Percentiles rank a stretch among this genome's conserved stretches.
Conservation (phyloP, 139 green algal species). For the Pseudopediastrum boryanum region DNA sequence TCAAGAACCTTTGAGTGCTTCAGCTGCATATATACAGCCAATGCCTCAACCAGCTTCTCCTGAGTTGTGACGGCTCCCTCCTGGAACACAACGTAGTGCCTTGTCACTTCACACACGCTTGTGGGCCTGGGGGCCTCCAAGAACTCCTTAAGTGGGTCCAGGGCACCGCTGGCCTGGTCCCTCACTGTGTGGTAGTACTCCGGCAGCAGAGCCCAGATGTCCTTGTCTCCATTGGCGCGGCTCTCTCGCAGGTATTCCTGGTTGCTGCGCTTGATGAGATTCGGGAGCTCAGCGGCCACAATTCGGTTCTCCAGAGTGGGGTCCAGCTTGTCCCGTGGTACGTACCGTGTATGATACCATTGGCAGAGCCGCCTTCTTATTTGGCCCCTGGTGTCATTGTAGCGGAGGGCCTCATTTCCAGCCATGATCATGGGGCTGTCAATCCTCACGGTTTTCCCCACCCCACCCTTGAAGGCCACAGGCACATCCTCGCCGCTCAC, state of each 20-base stretch:
- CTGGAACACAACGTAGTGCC: neutral
- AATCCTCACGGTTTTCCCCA: neutral
- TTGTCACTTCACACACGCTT: neutral
- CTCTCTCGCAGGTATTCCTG: neutral
- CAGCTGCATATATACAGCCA: too few species aligned
- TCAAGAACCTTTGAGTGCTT: neutral
- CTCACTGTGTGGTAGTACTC: neutral
- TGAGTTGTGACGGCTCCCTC: neutral
- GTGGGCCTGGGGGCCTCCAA: neutral
- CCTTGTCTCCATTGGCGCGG: neutral
- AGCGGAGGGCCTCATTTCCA: slow-evolving; percentile 17
- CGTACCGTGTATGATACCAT: neutral
- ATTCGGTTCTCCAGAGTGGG: slow-evolving; percentile 2
- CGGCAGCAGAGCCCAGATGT: neutral
- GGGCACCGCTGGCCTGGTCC: neutral
- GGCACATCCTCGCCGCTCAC: slow-evolving; percentile 7
- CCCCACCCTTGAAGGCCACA: neutral
- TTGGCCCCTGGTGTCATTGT: slow-evolving; percentile 13
- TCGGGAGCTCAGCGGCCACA: slow-evolving; percentile 13
- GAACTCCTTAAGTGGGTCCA: too few species aligned
- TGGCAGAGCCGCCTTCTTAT: neutral
- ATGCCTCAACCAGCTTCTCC: neutral
- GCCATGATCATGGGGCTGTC: slow-evolving; percentile 4
- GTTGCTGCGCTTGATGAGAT: slow-evolving; percentile 10
- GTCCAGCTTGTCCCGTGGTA: slow-evolving; percentile 9